A percentile compares a stretch with the other conserved stretches of the same genome.
These are phyloP conservation scores for Rhizomucor pusillus DNA, from an alignment of 371 early-diverging fungal species.

Conservation along the genomic window DNA sequence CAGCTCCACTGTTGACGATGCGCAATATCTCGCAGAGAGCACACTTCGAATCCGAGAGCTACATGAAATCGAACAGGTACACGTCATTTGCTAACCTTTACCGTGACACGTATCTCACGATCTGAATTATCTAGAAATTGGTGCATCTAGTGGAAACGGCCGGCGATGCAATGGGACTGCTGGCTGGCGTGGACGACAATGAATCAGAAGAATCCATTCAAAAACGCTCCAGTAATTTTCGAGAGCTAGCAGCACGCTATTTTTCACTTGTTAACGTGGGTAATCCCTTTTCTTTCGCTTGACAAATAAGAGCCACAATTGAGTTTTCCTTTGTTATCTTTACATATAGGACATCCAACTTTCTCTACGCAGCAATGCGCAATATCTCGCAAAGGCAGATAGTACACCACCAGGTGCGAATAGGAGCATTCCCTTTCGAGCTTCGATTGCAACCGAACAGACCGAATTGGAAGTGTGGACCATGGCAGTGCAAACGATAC, in stretches of 20 bases:
- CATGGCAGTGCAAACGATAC: conserved; percentile 29
- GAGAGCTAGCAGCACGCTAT: conserved; percentile 31
- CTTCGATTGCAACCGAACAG: conserved; percentile 34
- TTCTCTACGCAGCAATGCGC: conserved; percentile 35
- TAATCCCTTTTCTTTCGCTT: no score
- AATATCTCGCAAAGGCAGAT: conserved; percentile 31
- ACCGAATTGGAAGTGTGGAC: conserved; percentile 47
- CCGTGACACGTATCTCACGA: not conserved
- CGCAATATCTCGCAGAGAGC: conserved; percentile 29
- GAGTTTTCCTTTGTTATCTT: not conserved
- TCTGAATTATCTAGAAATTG: conserved; percentile 27
- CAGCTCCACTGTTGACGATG: not conserved
- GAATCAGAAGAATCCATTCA: conserved; percentile 26
- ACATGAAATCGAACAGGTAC: conserved; percentile 42
- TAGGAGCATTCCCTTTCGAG: conserved; percentile 41
- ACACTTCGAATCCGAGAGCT: conserved; percentile 40
- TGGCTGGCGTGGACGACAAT: conserved; percentile 28
- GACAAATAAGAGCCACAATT: no score
- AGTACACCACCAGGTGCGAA: conserved; percentile 34
- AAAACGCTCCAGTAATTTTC: conserved; percentile 25
- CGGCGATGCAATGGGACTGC: conserved; percentile 33
- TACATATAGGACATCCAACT: conserved; percentile 40
- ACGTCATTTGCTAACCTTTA: not conserved
- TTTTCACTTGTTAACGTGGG: conserved; percentile 46
- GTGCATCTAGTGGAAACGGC: conserved; percentile 42